A percentile compares a stretch with the other conserved stretches of the same genome.
Conservation (phyloP, 768 basidiomycete species). For the Amanita subjunquillea region DNA sequence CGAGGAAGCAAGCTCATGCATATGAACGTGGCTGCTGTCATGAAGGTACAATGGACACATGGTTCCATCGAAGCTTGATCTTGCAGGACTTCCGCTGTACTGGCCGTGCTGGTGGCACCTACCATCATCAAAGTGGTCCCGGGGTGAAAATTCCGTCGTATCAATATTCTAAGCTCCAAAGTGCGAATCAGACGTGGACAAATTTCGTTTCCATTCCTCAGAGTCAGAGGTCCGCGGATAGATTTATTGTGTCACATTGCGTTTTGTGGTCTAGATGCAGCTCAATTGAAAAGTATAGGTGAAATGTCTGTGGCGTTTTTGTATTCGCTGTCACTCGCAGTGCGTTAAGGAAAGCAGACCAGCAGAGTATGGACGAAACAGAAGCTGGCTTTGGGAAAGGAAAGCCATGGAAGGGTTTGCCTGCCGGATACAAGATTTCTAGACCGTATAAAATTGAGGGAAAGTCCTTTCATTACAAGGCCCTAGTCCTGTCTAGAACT, state of each 20-base stretch:
- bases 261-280: background rate
- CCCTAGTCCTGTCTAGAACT: background rate
- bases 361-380: background rate
- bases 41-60: background rate
- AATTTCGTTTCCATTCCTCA: background rate
- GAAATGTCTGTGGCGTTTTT: background rate
- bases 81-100: background rate
- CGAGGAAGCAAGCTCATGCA: background rate
- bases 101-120: no score
- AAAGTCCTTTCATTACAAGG: background rate
- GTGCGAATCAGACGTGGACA: background rate
- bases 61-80: background rate
- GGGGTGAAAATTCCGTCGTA: background rate
- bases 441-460: background rate
- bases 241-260: background rate
- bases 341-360: background rate
- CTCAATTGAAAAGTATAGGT: background rate
- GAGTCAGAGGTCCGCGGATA: conserved; percentile 2
- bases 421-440: background rate
- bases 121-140: background rate
- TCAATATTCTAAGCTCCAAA: background rate
- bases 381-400: background rate
- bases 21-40: background rate
- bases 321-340: background rate
- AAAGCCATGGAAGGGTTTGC: background rate